These are phyloP conservation scores for Lactarius akahatsu DNA, from an alignment of 768 basidiomycete genomes.

Conservation along the genomic window DNA sequence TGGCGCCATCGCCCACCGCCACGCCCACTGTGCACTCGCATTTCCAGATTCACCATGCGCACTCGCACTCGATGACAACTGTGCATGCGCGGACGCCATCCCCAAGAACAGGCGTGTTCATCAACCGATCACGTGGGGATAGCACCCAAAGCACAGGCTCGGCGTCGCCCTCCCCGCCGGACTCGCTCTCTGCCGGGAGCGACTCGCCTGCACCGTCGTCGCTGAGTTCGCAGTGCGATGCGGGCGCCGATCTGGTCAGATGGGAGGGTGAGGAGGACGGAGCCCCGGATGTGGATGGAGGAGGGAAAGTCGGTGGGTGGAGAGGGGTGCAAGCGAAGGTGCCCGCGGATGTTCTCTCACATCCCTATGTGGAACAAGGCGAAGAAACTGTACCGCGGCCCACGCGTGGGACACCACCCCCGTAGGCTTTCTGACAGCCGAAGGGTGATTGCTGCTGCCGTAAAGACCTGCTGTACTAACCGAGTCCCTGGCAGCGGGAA, in stretches of 20 bases:
- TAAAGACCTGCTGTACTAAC: not conserved
- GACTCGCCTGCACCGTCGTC: constrained; percentile 62
- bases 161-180: constrained; percentile 33
- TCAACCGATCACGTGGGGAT: not conserved
- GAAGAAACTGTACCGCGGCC: not conserved
- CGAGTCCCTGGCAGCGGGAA: constrained; percentile 4
- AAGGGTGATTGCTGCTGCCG: not conserved
- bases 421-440: constrained; percentile 1
- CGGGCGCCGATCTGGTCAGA: constrained; percentile 25
- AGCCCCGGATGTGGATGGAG: not conserved
- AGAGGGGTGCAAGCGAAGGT: constrained; percentile 3
- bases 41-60: constrained; percentile 41
- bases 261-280: constrained; percentile 32
- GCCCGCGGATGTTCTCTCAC: constrained; percentile 6
- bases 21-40: constrained; percentile 26
- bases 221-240: constrained; percentile 45
- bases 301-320: not conserved
- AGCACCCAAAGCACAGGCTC: constrained; percentile 19
- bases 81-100: constrained; percentile 47
- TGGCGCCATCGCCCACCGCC: constrained; percentile 24
- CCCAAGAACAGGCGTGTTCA: constrained; percentile 31
- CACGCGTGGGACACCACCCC: not conserved
- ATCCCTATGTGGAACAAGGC: not conserved
- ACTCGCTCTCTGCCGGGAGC: constrained; percentile 43
- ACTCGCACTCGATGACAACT: constrained; percentile 51